phyloP scores from a whole-genome alignment of 2,329 filamentous ascomycete genomes.

The Sporothrix sp. region DNA sequence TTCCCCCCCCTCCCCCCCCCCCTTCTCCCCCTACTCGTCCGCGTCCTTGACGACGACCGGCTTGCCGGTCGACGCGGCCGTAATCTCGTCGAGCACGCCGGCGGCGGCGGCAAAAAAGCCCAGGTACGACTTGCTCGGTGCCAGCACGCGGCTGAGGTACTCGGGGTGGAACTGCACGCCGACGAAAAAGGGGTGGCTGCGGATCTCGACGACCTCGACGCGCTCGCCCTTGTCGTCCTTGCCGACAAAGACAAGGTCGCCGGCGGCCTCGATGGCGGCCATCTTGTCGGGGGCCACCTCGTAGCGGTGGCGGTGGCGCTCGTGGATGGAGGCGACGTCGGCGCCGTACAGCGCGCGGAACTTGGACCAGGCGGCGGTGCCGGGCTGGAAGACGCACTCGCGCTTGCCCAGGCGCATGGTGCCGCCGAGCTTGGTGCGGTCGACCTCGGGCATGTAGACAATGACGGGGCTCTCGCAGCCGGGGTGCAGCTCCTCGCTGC shows the following conservation, averaged over 20 bases:
- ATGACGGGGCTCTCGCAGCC: slow-evolving; percentile 59
- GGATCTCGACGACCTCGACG: slow-evolving; percentile 69
- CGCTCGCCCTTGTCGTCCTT: slow-evolving; percentile 65
- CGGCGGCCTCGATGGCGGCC: slow-evolving; percentile 48
- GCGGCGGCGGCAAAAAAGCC: slow-evolving; percentile 75
- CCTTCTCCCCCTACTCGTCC: not conserved
- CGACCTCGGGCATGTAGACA: slow-evolving; percentile 79
- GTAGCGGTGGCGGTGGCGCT: slow-evolving; percentile 71
- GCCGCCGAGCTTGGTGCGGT: slow-evolving; percentile 56
- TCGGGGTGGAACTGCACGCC: slow-evolving; percentile 83
- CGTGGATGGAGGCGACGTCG: slow-evolving; percentile 38
- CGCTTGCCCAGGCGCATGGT: slow-evolving; percentile 70
- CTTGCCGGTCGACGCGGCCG: slow-evolving; percentile 21
- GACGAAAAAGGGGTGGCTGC: slow-evolving; percentile 65
- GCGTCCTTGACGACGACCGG: not conserved
- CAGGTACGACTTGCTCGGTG: slow-evolving; percentile 66
- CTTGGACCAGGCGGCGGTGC: slow-evolving; percentile 57
- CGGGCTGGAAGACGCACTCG: slow-evolving; percentile 58
- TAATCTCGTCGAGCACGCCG: slow-evolving; percentile 47
- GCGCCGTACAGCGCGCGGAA: slow-evolving; percentile 58
- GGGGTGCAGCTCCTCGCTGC: slow-evolving; percentile 46
- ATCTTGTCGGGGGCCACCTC: slow-evolving; percentile 69
- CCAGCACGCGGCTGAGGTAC: slow-evolving; percentile 65
- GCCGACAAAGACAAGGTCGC: slow-evolving; percentile 57
- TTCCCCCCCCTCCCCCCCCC: too few relatives aligned